phyloP scores from a whole-genome alignment of 2,329 filamentous ascomycete species.

The Cordyceps cicadae region DNA sequence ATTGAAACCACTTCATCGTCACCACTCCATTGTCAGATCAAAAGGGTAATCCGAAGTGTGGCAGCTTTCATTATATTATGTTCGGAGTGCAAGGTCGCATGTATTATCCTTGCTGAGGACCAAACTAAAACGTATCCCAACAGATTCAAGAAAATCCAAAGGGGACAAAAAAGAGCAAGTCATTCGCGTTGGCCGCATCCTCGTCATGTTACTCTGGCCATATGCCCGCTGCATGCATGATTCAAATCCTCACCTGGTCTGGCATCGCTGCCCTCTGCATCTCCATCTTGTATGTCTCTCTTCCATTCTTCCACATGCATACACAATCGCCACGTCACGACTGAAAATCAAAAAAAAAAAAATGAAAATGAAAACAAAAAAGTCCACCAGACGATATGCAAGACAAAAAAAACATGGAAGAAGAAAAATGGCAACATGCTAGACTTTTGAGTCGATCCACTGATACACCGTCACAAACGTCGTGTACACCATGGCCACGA shows the following conservation, averaged over 20 bases:
- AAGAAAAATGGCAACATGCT: background rate
- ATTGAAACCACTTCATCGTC: background rate
- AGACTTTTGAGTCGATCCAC: conserved; percentile 22
- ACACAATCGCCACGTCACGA: too few species aligned
- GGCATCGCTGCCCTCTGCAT: background rate
- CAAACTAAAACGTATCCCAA: background rate
- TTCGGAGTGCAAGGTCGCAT: background rate
- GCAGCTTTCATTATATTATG: background rate
- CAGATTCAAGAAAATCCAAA: background rate
- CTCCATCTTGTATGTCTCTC: background rate
- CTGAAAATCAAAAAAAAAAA: too few species aligned
- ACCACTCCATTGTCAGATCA: background rate
- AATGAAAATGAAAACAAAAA: background rate
- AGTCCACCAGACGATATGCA: background rate
- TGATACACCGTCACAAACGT: conserved; percentile 49
- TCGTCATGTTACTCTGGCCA: background rate
- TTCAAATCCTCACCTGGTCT: background rate
- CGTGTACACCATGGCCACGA: conserved; percentile 63
- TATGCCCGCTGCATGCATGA: background rate
- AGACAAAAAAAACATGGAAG: too few species aligned
- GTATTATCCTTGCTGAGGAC: background rate
- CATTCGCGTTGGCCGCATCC: background rate
- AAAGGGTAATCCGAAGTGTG: background rate
- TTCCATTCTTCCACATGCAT: background rate
- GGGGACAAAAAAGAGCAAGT: background rate